Conservation (phyloP, 768 basidiomycete species). For the Mycena floridula region DNA sequence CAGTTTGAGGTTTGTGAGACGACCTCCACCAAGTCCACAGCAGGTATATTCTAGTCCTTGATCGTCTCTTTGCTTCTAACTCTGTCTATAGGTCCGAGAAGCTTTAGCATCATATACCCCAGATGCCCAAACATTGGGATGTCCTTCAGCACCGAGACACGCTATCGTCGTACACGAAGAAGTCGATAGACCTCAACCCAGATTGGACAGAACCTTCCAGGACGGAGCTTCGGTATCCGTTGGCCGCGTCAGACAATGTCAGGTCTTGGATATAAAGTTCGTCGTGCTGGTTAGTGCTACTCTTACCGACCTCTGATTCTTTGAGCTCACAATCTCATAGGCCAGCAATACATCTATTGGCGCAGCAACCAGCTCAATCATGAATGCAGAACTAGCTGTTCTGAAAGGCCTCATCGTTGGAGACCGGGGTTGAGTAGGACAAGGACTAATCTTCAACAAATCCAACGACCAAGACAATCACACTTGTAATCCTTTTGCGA, state of each 20-base stretch:
- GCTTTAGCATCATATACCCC: conserved; percentile 71
- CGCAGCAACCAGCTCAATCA: conserved; percentile 93
- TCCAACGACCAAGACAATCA: too few relatives aligned
- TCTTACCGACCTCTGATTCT: too few relatives aligned
- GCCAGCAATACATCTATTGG: conserved; percentile 94
- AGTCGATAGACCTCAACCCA: conserved; percentile 87
- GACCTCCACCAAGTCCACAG: conserved; percentile 81
- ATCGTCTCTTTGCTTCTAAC: too few relatives aligned
- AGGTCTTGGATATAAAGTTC: conserved; percentile 94
- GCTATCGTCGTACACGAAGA: conserved; percentile 92
- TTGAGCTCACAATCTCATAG: too few relatives aligned
- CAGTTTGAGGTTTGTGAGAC: conserved; percentile 72
- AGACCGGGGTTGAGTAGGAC: too few relatives aligned
- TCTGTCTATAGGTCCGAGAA: too few relatives aligned
- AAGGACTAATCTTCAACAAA: too few relatives aligned
- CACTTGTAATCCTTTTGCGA: too few relatives aligned
- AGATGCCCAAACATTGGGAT: conserved; percentile 67
- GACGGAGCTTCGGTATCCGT: conserved; percentile 89
- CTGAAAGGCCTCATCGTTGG: conserved; percentile 54
- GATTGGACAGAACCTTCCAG: conserved; percentile 86
- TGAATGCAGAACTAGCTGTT: conserved; percentile 95
- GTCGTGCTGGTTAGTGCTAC: too few relatives aligned
- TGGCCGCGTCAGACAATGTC: conserved; percentile 85
- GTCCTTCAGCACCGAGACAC: conserved; percentile 81
- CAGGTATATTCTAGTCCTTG: too few relatives aligned